Evolutionary conservation across 2,329 filamentous ascomycete genomes (phyloP).

Genomic region (Phyllosticta capitalensis): DNA sequence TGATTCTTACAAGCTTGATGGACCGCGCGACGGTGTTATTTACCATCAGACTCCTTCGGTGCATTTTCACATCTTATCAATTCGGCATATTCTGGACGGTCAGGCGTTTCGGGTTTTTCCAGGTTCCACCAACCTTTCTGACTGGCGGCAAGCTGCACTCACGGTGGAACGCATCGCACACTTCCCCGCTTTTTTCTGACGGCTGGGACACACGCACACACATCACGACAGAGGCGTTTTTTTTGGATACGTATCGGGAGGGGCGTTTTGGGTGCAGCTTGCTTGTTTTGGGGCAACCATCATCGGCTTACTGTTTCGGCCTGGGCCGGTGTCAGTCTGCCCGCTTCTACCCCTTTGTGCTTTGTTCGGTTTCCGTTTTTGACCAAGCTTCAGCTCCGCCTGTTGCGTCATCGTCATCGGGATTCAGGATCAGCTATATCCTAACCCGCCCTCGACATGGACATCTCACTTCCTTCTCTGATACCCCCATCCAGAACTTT

Average conservation of each 20-base stretch:
- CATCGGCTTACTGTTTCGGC: not conserved
- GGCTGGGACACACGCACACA: conserved; percentile 4
- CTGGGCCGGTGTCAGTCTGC: not conserved
- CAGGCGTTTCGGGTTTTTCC: not conserved
- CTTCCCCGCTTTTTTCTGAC: not conserved
- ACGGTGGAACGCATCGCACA: conserved; percentile 3
- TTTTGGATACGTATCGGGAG: not conserved
- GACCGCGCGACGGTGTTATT: not conserved
- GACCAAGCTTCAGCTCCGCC: not conserved
- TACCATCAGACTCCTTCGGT: not conserved
- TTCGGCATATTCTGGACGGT: not conserved
- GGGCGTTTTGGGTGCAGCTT: not conserved
- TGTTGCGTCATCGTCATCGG: conserved; percentile 7
- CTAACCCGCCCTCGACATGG: too few relatives aligned
- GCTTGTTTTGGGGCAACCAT: not conserved
- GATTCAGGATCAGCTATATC: not conserved
- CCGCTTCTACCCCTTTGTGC: conserved; percentile 5
- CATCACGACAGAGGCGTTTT: conserved; percentile 9
- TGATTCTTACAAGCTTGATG: not conserved
- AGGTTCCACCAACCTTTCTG: not conserved
- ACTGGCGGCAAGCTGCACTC: not conserved
- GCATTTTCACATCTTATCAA: not conserved
- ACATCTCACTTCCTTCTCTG: not conserved
- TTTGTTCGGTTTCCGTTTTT: not conserved
- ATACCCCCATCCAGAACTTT: conserved; percentile 4